Percentiles rank a stretch among this genome's conserved stretches.
phyloP scores from a whole-genome alignment of 2,329 filamentous ascomycete species.

The Curvularia eragrostidis region DNA sequence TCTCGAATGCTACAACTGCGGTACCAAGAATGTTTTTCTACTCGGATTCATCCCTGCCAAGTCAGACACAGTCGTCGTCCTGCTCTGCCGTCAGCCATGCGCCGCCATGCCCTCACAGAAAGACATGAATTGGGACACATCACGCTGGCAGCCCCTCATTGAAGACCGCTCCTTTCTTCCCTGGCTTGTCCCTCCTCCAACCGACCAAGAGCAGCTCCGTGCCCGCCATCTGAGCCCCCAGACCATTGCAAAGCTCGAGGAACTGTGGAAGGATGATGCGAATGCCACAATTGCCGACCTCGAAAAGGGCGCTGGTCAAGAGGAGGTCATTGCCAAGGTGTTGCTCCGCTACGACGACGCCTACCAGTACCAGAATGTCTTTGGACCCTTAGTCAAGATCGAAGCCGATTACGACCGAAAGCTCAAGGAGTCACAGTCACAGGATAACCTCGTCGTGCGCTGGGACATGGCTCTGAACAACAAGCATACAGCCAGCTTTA shows the following conservation, averaged over 20 bases:
- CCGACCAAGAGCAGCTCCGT: conserved; percentile 93
- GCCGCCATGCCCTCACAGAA: conserved; percentile 94
- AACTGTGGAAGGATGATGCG: conserved; percentile 97
- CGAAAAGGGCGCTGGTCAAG: conserved; percentile 88
- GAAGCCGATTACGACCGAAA: conserved; percentile 99
- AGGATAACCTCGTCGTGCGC: conserved; percentile 90
- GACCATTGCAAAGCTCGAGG: conserved; percentile 94
- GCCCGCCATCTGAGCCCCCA: conserved; percentile 91
- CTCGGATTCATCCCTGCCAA: conserved; percentile 98
- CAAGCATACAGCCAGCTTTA: conserved; percentile 94
- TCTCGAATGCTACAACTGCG: conserved; percentile 98
- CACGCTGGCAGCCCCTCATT: conserved; percentile 95
- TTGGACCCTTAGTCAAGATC: conserved; percentile 97
- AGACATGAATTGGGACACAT: conserved; percentile 99
- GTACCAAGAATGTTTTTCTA: conserved; percentile 98
- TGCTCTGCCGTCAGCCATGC: conserved; percentile 95
- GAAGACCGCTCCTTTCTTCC: conserved; percentile 93
- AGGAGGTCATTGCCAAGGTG: conserved; percentile 94
- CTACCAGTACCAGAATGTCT: conserved; percentile 98
- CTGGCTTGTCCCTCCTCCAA: conserved; percentile 89
- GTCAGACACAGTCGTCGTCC: conserved; percentile 95
- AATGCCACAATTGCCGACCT: conserved; percentile 87
- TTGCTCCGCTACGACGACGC: conserved; percentile 94
- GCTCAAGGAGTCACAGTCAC: conserved; percentile 95
- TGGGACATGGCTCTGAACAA: conserved; percentile 98